These are phyloP conservation scores for Boletus huronensis DNA, from an alignment of 768 basidiomycete genomes.

Conservation along the genomic window DNA sequence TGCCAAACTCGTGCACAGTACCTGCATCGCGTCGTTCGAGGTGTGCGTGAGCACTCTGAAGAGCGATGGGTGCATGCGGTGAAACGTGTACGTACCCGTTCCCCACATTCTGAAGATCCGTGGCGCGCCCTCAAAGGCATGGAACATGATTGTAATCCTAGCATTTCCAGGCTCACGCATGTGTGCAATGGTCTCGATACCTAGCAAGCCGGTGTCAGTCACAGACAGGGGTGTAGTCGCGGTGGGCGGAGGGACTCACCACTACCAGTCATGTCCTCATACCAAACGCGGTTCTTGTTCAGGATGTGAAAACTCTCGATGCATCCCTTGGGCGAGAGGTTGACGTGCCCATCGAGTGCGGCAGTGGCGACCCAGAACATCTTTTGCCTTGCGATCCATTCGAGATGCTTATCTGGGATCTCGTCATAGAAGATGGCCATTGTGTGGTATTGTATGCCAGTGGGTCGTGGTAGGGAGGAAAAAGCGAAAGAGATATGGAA, in stretches of 20 bases:
- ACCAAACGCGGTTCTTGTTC: slow-evolving; percentile 57
- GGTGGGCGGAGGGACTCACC: slow-evolving; percentile 38
- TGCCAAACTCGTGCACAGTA: slow-evolving; percentile 58
- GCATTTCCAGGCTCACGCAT: slow-evolving; percentile 54
- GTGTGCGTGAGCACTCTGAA: not conserved
- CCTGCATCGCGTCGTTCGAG: slow-evolving; percentile 34
- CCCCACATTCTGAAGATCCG: slow-evolving; percentile 60
- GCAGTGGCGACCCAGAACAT: slow-evolving; percentile 73
- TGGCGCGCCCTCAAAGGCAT: slow-evolving; percentile 57
- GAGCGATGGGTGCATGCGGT: not conserved
- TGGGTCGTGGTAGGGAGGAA: too few species aligned
- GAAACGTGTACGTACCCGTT: slow-evolving; percentile 37
- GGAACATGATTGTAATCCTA: slow-evolving; percentile 59
- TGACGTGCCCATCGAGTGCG: slow-evolving; percentile 63
- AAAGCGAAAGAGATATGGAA: not conserved
- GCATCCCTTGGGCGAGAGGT: slow-evolving; percentile 65
- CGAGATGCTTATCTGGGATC: slow-evolving; percentile 49
- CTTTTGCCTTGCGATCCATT: slow-evolving; percentile 61
- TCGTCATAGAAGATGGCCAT: slow-evolving; percentile 61
- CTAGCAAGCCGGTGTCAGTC: slow-evolving; percentile 25
- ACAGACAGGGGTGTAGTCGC: not conserved
- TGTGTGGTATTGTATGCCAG: not conserved
- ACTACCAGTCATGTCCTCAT: slow-evolving; percentile 70
- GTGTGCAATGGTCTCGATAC: slow-evolving; percentile 58
- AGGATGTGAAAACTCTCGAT: slow-evolving; percentile 59